Base-by-base conservation (phyloP, 805 yeast species). In the Nakazawaea ernobii region DNA sequence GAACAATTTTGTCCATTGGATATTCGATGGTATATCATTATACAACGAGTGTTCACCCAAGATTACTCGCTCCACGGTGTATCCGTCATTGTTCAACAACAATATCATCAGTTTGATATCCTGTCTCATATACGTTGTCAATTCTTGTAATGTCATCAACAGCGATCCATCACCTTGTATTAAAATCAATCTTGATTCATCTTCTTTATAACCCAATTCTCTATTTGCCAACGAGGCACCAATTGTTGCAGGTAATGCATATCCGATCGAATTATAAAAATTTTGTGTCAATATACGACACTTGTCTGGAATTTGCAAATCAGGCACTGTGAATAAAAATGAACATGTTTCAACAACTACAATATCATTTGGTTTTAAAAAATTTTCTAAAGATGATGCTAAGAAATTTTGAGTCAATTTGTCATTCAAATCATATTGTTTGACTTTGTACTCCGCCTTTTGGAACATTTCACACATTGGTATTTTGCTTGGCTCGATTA, bases 1-100 rank as follows among this genome's bases (percentile, higher is more conserved):
- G 53, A 86, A 71, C 45, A 87, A 66, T 49, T 79, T 68, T 8
- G 83, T 73, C 95, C 95, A 90, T 53, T 83, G 60, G 78, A 80
- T 73, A n/a, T 62, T 55, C 7, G 63, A 64, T 46, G 71, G 67
- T 39, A 76, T 73, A 52, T 76, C 80, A 53, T 76, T 76, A 53
- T 75, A 76, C 0, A 74, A 62, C 45, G 79, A 63, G 4, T 65
- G 55, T n/a, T 79, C 75, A 4, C 80, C 81, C 49, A 64, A 62
- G 44, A 76, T 74, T 17, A 66, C 68, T 53, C 80, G 60, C 58
- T 75, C 80, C 45, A 76, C 71, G 0, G 80, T 73, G 56, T 76
- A 76, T 0, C 80, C 80, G 32, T 68, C 71, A 52, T 76, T 76
- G 53, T 76, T 76, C 55, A 76, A 57, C 15, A 76, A 59, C 50